These are phyloP conservation scores for Mucor ambiguus DNA, from an alignment of 371 early-diverging fungal genomes.

Conservation along the genomic window DNA sequence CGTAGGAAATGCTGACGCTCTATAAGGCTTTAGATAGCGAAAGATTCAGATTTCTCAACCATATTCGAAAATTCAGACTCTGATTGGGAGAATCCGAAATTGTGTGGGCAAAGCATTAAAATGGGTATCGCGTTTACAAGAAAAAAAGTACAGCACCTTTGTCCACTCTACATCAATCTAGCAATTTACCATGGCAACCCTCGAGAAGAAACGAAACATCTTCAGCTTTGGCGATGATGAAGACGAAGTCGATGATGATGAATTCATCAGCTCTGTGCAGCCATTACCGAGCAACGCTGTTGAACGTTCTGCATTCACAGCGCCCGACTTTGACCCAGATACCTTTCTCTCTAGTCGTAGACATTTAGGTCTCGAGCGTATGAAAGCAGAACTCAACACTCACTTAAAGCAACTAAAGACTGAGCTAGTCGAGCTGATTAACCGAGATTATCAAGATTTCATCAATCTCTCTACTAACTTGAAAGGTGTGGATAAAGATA, in stretches of 20 bases:
- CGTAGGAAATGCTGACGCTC: too few relatives aligned
- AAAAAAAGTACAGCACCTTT: neutral
- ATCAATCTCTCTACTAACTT: slow-evolving; percentile 80
- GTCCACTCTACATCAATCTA: neutral
- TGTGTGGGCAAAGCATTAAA: neutral
- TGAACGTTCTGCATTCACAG: slow-evolving; percentile 55
- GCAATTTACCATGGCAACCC: neutral
- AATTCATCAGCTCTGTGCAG: slow-evolving; percentile 26
- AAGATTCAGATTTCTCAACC: too few relatives aligned
- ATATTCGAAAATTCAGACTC: neutral
- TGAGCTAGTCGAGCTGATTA: slow-evolving; percentile 82
- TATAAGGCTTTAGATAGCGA: too few relatives aligned
- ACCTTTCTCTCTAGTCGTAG: slow-evolving; percentile 67
- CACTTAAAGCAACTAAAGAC: slow-evolving; percentile 66
- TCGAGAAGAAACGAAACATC: slow-evolving; percentile 14
- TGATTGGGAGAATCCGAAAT: neutral
- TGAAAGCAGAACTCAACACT: slow-evolving; percentile 66
- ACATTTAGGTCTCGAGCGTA: slow-evolving; percentile 66
- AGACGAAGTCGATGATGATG: slow-evolving; percentile 40
- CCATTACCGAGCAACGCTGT: slow-evolving; percentile 49
- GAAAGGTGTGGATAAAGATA: slow-evolving; percentile 75
- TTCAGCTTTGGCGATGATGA: slow-evolving; percentile 52
- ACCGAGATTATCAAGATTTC: slow-evolving; percentile 82
- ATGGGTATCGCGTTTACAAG: neutral
- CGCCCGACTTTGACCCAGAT: slow-evolving; percentile 59